These are phyloP conservation scores for Mycena sanguinolenta DNA, from an alignment of 768 basidiomycete genomes.

Conservation along the genomic window DNA sequence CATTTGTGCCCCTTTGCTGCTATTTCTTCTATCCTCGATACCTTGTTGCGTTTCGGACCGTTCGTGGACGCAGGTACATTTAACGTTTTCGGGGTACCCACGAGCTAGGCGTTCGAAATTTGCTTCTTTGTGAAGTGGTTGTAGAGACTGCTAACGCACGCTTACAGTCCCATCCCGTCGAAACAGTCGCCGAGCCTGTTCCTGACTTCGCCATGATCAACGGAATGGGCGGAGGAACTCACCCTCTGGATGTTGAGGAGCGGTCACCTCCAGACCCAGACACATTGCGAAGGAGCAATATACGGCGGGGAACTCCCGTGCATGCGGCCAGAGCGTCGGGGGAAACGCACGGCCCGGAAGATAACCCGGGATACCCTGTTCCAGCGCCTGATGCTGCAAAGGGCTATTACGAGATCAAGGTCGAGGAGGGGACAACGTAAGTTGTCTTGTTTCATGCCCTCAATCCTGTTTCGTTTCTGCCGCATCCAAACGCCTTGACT, in stretches of 20 bases:
- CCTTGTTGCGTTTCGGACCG: neutral
- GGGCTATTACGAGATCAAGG: slow-evolving; percentile 4
- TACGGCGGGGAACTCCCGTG: neutral
- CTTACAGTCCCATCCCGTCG: slow-evolving; percentile 19
- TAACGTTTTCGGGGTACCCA: no score
- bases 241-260: neutral
- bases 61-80: no score
- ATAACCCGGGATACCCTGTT: neutral
- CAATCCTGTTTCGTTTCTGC: no score
- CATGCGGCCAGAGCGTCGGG: neutral
- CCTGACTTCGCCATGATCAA: slow-evolving; percentile 51
- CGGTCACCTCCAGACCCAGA: neutral
- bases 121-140: no score
- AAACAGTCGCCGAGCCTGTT: slow-evolving; percentile 49
- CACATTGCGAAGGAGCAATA: no score
- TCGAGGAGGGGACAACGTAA: slow-evolving; percentile 6
- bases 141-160: no score
- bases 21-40: neutral
- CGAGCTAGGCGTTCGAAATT: no score
- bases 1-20: neutral
- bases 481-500: neutral
- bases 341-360: neutral
- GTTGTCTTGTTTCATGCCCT: neutral
- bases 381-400: neutral
- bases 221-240: slow-evolving; percentile 3